A percentile compares a stretch with the other conserved stretches of the same genome.
phyloP scores from a whole-genome alignment of 2,329 filamentous ascomycete genomes.

The Aspergillus tamarii region DNA sequence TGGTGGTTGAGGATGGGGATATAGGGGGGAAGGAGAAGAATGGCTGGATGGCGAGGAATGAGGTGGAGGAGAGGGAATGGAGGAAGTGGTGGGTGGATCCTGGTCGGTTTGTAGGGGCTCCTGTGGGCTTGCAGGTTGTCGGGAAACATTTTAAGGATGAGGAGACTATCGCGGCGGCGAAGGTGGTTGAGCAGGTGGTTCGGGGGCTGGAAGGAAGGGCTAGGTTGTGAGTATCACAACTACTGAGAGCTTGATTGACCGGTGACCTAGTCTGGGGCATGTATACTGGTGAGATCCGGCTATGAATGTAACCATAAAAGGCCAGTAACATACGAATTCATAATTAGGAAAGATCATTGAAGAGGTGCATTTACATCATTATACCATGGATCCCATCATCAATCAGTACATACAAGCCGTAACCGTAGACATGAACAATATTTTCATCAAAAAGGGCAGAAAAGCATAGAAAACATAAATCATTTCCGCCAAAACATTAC shows the following conservation, averaged over 20 bases:
- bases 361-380: slow-evolving; percentile 15
- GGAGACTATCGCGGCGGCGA: slow-evolving; percentile 44
- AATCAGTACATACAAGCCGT: slow-evolving; percentile 15
- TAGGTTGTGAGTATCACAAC: background rate
- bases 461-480: slow-evolving; percentile 10
- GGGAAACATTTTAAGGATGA: slow-evolving; percentile 58
- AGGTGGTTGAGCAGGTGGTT: slow-evolving; percentile 26
- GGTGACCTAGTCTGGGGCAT: no score
- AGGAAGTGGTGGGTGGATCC: slow-evolving; percentile 31
- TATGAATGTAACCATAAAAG: no score
- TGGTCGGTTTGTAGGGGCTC: slow-evolving; percentile 44
- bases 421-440: slow-evolving; percentile 23
- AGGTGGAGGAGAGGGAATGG: slow-evolving; percentile 37
- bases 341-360: background rate
- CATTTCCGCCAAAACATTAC: slow-evolving; percentile 47
- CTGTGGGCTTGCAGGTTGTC: slow-evolving; percentile 57
- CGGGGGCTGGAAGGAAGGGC: slow-evolving; percentile 11
- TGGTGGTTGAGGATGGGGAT: slow-evolving; percentile 34
- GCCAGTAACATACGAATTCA: background rate
- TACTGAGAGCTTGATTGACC: background rate
- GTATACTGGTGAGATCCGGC: no score
- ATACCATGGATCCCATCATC: slow-evolving; percentile 19
- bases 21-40: slow-evolving; percentile 15
- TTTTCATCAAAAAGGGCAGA: slow-evolving; percentile 20
- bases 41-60: slow-evolving; percentile 28